Conservation (phyloP, 208 protist species). For the Crithidia brevicula region DNA sequence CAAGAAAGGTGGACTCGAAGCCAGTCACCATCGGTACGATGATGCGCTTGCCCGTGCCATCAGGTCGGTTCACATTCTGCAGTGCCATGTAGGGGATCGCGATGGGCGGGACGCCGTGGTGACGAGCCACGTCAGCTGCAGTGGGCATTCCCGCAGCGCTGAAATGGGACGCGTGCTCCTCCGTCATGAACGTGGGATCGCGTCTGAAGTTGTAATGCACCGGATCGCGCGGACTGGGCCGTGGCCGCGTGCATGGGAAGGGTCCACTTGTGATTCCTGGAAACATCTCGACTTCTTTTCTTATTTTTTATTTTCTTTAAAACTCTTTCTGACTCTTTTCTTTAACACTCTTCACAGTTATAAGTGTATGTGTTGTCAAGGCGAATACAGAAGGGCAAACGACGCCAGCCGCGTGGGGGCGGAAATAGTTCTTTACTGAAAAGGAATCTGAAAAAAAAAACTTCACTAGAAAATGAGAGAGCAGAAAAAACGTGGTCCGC, state of each 20-base stretch:
- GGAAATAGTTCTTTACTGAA: no score
- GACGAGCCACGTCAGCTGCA: slow-evolving; percentile 2
- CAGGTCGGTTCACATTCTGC: slow-evolving; percentile 23
- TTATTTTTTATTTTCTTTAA: no score
- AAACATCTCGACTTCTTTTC: no score
- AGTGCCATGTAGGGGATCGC: slow-evolving; percentile 54
- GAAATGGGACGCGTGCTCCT: slow-evolving; percentile 8
- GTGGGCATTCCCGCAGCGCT: slow-evolving; percentile 5
- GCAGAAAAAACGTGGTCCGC: no score
- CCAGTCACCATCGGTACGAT: slow-evolving; percentile 59
- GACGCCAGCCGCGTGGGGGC: no score
- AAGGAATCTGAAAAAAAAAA: not conserved
- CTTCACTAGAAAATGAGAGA: no score
- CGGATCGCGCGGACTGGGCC: not conserved
- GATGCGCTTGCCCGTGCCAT: slow-evolving; percentile 36
- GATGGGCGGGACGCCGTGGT: slow-evolving; percentile 13
- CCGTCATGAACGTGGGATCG: slow-evolving; percentile 15
- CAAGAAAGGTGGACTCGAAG: slow-evolving; percentile 46
- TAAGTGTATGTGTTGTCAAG: no score
- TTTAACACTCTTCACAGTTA: no score
- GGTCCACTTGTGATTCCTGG: not conserved
- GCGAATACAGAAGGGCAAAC: no score
- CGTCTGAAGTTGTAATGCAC: slow-evolving; percentile 31
- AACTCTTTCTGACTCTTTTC: no score
- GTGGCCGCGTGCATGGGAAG: slow-evolving; percentile 2